Conservation (phyloP, 805 yeast species). For the Zygosaccharomyces bailii region DNA sequence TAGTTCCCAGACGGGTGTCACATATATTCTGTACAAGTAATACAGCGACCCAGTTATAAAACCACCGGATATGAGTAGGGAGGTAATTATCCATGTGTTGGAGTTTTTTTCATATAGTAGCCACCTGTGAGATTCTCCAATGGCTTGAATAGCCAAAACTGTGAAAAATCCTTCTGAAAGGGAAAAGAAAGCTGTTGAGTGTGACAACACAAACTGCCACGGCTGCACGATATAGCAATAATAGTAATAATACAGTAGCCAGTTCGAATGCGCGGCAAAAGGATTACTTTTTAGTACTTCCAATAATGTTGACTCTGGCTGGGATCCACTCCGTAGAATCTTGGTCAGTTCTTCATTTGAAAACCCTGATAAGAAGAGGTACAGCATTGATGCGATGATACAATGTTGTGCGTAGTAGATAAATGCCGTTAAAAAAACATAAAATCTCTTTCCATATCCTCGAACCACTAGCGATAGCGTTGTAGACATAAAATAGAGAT, state of each 20-base stretch:
- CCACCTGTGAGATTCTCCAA: constrained; percentile 79
- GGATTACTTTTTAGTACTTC: constrained; percentile 21
- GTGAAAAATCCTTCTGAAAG: constrained; percentile 92
- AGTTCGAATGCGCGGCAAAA: constrained; percentile 20
- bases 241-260: constrained; percentile 34
- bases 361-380: constrained; percentile 60
- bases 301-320: constrained; percentile 25
- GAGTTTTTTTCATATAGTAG: constrained; percentile 49
- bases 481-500: constrained; percentile 67
- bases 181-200: constrained; percentile 87
- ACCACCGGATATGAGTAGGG: constrained; percentile 68
- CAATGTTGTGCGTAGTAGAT: constrained; percentile 80
- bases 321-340: constrained; percentile 22
- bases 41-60: constrained; percentile 73
- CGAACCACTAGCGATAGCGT: constrained; percentile 57
- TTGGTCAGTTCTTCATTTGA: constrained; percentile 33
- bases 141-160: constrained; percentile 83
- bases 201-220: constrained; percentile 70
- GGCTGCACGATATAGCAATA: constrained; percentile 45
- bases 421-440: constrained; percentile 33
- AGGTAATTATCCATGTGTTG: constrained; percentile 75
- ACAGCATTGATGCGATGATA: constrained; percentile 74
- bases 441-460: constrained; percentile 21
- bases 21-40: constrained; percentile 79
- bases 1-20: constrained; percentile 66